A percentile compares a stretch with the other conserved stretches of the same genome.
Evolutionary conservation across 805 yeast genomes (phyloP).

Genomic region (Saccharomycopsis selenospora): DNA sequence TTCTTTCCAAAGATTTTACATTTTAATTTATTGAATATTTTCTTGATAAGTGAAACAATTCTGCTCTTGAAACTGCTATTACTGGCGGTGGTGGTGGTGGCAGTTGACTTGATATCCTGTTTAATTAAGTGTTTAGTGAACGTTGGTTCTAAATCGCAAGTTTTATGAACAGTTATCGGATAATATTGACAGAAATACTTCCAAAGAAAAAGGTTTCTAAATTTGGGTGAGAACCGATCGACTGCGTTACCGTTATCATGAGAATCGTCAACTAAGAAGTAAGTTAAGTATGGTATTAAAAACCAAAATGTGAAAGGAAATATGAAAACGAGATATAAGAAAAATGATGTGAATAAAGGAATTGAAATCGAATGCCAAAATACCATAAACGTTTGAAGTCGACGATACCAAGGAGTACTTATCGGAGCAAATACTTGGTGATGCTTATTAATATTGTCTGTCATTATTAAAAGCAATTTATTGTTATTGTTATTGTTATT

Average conservation of each 20-base stretch:
- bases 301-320: constrained; percentile 59
- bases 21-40: background rate
- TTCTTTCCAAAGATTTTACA: background rate
- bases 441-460: too few species aligned
- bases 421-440: constrained; percentile 42
- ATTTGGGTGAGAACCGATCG: constrained; percentile 45
- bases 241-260: constrained; percentile 69
- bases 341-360: constrained; percentile 47
- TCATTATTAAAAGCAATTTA: too few species aligned
- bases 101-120: too few species aligned
- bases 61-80: too few species aligned
- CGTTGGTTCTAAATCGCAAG: constrained; percentile 68
- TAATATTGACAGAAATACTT: constrained; percentile 68
- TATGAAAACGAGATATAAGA: constrained; percentile 50
- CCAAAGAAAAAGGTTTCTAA: constrained; percentile 58
- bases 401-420: constrained; percentile 45
- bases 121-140: constrained; percentile 29
- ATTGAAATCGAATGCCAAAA: constrained; percentile 70
- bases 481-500: too few species aligned
- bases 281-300: constrained; percentile 55
- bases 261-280: constrained; percentile 53
- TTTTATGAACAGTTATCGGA: constrained; percentile 67
- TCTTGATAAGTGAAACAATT: background rate
- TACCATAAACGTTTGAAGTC: constrained; percentile 62
- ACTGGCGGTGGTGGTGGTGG: too few species aligned